Conservation (phyloP, 2,329 filamentous ascomycete species). For the Juglanconis juglandina region DNA sequence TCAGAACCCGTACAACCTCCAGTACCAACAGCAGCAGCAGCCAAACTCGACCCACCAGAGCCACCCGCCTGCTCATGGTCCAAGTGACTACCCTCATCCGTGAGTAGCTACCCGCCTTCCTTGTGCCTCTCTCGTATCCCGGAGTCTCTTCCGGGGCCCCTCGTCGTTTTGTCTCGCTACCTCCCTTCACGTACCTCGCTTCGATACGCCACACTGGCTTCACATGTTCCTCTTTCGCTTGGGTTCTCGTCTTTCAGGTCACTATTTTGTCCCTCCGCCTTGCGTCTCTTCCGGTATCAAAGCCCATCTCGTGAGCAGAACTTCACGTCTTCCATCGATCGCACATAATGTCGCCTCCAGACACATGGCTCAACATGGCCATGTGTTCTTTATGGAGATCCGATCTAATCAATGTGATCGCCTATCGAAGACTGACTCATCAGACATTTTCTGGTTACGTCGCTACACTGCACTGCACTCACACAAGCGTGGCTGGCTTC, state of each 20-base stretch:
- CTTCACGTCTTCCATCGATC: background rate
- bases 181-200: background rate
- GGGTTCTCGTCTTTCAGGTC: background rate
- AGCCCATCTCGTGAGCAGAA: background rate
- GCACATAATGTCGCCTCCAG: background rate
- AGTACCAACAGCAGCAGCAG: slow-evolving; percentile 47
- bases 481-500: background rate
- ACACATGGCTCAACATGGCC: background rate
- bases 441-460: background rate
- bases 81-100: slow-evolving; percentile 48
- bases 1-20: background rate
- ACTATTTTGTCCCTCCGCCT: background rate
- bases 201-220: background rate
- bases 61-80: slow-evolving; percentile 6
- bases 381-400: background rate
- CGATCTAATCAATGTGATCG: background rate
- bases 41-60: slow-evolving; percentile 50
- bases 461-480: background rate
- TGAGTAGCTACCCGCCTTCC: slow-evolving; percentile 45
- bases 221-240: slow-evolving; percentile 13
- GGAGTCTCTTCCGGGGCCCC: background rate
- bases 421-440: background rate
- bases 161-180: background rate
- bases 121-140: slow-evolving; percentile 27
- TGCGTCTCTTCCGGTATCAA: background rate